These are phyloP conservation scores for Terfezia claveryi DNA, from an alignment of 495 filamentous ascomycete species.

Conservation along the genomic window DNA sequence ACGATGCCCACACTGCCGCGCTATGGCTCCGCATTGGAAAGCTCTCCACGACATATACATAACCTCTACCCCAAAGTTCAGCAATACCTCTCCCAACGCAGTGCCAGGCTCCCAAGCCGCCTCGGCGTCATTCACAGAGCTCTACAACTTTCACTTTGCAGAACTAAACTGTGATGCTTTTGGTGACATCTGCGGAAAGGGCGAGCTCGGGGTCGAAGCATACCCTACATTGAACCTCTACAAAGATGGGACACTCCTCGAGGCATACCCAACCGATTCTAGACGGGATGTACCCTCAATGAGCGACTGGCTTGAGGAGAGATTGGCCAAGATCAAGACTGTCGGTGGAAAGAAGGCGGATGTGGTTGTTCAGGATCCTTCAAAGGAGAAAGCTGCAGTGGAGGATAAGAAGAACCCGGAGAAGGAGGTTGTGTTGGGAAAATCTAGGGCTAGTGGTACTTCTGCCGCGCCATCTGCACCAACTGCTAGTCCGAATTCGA, in stretches of 20 bases:
- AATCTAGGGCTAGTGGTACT: slow-evolving; percentile 4
- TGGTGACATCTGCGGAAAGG: slow-evolving; percentile 40
- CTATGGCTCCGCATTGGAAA: slow-evolving; percentile 67
- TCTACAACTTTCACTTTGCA: slow-evolving; percentile 80
- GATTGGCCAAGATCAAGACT: slow-evolving; percentile 50
- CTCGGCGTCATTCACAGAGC: slow-evolving; percentile 32
- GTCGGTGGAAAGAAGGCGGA: slow-evolving; percentile 21
- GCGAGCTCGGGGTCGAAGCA: slow-evolving; percentile 34
- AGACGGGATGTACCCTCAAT: slow-evolving; percentile 7
- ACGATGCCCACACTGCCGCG: slow-evolving; percentile 41
- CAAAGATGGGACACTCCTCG: slow-evolving; percentile 51
- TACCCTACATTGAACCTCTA: slow-evolving; percentile 64
- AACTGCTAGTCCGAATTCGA: slow-evolving; percentile 4
- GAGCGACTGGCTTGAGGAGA: slow-evolving; percentile 45
- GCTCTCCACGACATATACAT: slow-evolving; percentile 95
- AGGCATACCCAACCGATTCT: background rate
- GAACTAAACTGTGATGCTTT: slow-evolving; percentile 64
- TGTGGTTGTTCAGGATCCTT: no score
- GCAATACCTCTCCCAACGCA: slow-evolving; percentile 15
- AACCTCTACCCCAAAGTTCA: slow-evolving; percentile 34
- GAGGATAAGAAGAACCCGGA: slow-evolving; percentile 1
- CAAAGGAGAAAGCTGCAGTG: background rate
- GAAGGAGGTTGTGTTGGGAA: slow-evolving; percentile 23
- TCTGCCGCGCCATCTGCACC: background rate
- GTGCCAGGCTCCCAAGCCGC: slow-evolving; percentile 11